A percentile compares a stretch with the other conserved stretches of the same genome.
phyloP scores from a whole-genome alignment of 2,329 filamentous ascomycete species.

The Curvularia lunata region DNA sequence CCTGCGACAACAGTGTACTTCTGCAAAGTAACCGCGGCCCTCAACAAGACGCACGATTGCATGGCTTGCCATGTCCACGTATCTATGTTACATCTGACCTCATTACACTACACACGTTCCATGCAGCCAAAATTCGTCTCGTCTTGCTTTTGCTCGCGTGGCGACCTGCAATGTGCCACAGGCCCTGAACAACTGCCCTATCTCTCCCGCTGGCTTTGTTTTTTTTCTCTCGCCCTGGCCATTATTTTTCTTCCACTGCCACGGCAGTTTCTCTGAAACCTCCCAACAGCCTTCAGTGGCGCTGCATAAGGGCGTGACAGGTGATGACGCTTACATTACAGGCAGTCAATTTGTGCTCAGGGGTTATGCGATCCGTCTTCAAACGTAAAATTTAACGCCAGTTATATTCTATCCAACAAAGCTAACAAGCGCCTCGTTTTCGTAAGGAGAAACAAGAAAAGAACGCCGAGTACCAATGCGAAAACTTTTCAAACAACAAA shows the following conservation, averaged over 20 bases:
- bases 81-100: not conserved
- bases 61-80: not conserved
- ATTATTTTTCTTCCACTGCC: not conserved
- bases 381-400: not conserved
- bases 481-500: conserved; percentile 2
- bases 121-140: not conserved
- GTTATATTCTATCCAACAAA: not conserved
- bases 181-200: not conserved
- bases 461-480: conserved; percentile 19
- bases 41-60: not conserved
- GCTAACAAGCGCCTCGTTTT: not conserved
- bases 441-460: not conserved
- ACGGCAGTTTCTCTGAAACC: not conserved
- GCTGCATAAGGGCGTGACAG: not conserved
- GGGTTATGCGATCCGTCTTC: not conserved
- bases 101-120: not conserved
- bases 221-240: not conserved
- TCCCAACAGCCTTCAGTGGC: not conserved
- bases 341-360: not conserved
- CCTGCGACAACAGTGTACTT: not conserved
- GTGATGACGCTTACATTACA: not conserved
- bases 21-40: not conserved
- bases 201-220: not conserved
- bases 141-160: conserved; percentile 1
- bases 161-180: not conserved